phyloP scores from a whole-genome alignment of 2,329 filamentous ascomycete species.

The Botryosphaeria agaves region DNA sequence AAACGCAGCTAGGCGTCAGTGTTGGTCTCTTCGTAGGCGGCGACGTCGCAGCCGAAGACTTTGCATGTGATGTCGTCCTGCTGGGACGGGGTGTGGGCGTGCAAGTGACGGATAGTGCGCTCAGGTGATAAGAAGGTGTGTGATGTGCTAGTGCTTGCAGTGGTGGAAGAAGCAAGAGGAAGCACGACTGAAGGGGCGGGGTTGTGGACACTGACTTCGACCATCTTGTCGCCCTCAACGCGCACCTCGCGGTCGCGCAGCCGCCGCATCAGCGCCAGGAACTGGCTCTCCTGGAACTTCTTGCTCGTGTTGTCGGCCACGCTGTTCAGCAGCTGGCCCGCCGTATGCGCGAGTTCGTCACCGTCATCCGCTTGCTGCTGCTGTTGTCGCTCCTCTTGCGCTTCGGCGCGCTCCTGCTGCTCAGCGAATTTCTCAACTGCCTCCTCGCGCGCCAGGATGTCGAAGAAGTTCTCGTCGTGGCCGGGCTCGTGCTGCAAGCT shows the following conservation, averaged over 20 bases:
- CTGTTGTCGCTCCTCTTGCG: slow-evolving; percentile 2
- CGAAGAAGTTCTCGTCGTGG: slow-evolving; percentile 1
- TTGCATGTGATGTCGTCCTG: slow-evolving; percentile 3
- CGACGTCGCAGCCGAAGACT: slow-evolving; percentile 1
- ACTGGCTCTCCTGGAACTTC: slow-evolving; percentile 66
- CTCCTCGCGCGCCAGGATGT: slow-evolving; percentile 1
- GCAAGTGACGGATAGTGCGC: slow-evolving; percentile 5
- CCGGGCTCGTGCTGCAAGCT: background rate
- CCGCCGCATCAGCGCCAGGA: slow-evolving; percentile 59
- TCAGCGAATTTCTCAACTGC: too few relatives aligned
- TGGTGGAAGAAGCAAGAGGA: background rate
- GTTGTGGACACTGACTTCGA: slow-evolving; percentile 26
- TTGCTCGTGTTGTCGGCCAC: slow-evolving; percentile 50
- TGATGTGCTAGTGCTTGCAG: background rate
- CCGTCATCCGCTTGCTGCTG: slow-evolving; percentile 20
- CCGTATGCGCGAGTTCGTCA: slow-evolving; percentile 55
- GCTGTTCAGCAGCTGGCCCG: slow-evolving; percentile 50
- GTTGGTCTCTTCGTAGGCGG: background rate
- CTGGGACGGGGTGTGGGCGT: slow-evolving; percentile 7
- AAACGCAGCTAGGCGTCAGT: background rate
- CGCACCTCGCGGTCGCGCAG: slow-evolving; percentile 55
- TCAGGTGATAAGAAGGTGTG: background rate
- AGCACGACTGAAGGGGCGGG: slow-evolving; percentile 2
- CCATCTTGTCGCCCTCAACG: slow-evolving; percentile 53
- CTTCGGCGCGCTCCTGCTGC: slow-evolving; percentile 10